Percentiles rank a stretch among this genome's conserved stretches.
phyloP scores from a whole-genome alignment of 805 yeast genomes.

The Candida piceae region DNA sequence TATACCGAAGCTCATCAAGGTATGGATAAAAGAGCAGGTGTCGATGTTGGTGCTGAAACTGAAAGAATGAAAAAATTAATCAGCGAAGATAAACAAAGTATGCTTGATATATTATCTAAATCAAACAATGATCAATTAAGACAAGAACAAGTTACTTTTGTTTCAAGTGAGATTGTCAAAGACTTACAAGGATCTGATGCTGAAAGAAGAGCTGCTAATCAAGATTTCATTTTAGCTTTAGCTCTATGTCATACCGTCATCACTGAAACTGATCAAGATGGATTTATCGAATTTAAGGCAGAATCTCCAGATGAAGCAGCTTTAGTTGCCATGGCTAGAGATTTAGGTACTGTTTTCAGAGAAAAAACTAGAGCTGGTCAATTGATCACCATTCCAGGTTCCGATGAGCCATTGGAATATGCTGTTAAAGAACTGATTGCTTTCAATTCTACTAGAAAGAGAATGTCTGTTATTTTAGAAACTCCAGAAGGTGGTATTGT shows the following conservation, averaged over 20 bases:
- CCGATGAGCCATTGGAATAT: conserved; percentile 42
- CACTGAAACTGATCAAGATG: conserved; percentile 44
- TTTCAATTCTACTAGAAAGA: conserved; percentile 66
- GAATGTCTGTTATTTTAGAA: conserved; percentile 71
- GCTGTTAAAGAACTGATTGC: conserved; percentile 53
- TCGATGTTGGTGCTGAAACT: conserved; percentile 49
- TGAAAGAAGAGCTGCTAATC: conserved; percentile 44
- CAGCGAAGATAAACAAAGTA: conserved; percentile 36
- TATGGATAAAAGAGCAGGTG: conserved; percentile 58
- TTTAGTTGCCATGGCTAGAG: conserved; percentile 70
- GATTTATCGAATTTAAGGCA: conserved; percentile 55
- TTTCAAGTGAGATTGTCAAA: conserved; percentile 52
- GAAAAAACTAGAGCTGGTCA: conserved; percentile 49
- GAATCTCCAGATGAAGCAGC: conserved; percentile 86
- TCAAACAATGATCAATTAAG: conserved; percentile 44
- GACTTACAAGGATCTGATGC: conserved; percentile 39
- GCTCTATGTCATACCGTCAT: conserved; percentile 76
- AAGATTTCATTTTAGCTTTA: conserved; percentile 56
- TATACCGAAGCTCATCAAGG: conserved; percentile 79
- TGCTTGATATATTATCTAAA: conserved; percentile 40
- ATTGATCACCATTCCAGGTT: conserved; percentile 34
- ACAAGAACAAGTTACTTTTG: conserved; percentile 52
- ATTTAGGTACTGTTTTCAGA: conserved; percentile 59
- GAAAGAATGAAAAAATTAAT: conserved; percentile 38
- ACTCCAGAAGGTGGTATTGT: conserved; percentile 37